These are phyloP conservation scores for Cystofilobasidium ferigula DNA, from an alignment of 768 basidiomycete species.

Conservation along the genomic window DNA sequence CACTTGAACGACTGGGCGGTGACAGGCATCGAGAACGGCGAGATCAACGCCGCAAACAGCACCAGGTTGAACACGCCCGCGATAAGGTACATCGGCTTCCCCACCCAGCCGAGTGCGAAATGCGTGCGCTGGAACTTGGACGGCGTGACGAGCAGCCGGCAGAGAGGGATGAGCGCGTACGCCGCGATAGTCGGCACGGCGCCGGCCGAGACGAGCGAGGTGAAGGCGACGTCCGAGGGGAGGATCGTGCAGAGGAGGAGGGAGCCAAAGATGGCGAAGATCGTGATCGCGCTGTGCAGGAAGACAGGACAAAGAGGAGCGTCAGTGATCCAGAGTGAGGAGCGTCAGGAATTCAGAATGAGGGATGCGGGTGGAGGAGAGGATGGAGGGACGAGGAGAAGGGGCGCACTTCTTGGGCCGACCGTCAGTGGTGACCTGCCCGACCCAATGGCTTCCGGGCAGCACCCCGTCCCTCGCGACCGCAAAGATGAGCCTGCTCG, in stretches of 20 bases:
- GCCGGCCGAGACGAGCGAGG: slow-evolving; percentile 75
- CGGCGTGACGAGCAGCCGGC: slow-evolving; percentile 58
- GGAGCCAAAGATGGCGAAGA: slow-evolving; percentile 71
- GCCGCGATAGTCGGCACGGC: slow-evolving; percentile 64
- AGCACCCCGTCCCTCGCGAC: slow-evolving; percentile 90
- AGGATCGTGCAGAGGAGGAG: slow-evolving; percentile 72
- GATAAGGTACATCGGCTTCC: slow-evolving; percentile 46
- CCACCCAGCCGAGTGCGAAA: slow-evolving; percentile 58
- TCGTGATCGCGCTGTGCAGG: slow-evolving; percentile 52
- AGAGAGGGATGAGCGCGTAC: slow-evolving; percentile 65
- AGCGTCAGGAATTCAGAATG: too few species aligned
- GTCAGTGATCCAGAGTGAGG: too few species aligned
- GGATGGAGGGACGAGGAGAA: not conserved
- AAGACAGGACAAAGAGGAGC: not conserved
- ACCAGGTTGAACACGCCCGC: slow-evolving; percentile 62
- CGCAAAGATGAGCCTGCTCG: slow-evolving; percentile 78
- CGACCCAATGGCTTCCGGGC: slow-evolving; percentile 72
- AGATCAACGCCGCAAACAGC: slow-evolving; percentile 56
- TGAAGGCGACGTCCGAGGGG: slow-evolving; percentile 83
- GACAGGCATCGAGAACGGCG: slow-evolving; percentile 80
- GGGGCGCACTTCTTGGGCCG: slow-evolving; percentile 53
- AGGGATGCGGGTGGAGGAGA: too few species aligned
- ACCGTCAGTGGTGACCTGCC: slow-evolving; percentile 55
- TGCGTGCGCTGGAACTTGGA: slow-evolving; percentile 59
- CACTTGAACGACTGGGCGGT: slow-evolving; percentile 70